phyloP scores from a whole-genome alignment of 805 yeast genomes.

The Saturnispora diversa region DNA sequence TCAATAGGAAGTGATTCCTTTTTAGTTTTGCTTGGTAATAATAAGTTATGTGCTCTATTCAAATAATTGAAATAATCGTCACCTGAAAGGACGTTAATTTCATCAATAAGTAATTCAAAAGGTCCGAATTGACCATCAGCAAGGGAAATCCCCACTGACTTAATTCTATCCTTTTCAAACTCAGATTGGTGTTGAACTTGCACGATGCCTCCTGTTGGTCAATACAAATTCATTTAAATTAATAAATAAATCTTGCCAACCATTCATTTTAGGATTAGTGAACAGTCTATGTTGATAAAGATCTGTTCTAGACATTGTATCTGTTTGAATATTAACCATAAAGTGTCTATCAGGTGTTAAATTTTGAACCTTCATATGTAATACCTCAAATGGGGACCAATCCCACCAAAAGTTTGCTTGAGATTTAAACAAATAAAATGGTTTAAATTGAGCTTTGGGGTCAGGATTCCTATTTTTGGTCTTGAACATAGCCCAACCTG shows the following conservation, averaged over 20 bases:
- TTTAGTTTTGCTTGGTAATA: no score
- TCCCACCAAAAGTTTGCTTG: slow-evolving; percentile 53
- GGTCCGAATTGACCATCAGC: slow-evolving; percentile 76
- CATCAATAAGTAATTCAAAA: slow-evolving; percentile 58
- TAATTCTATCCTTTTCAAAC: slow-evolving; percentile 55
- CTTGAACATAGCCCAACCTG: slow-evolving; percentile 78
- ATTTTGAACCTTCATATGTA: slow-evolving; percentile 65
- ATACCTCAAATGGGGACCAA: slow-evolving; percentile 53
- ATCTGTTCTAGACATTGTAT: slow-evolving; percentile 69
- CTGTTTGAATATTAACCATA: slow-evolving; percentile 74
- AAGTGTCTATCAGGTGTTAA: slow-evolving; percentile 52
- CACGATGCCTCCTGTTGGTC: slow-evolving; percentile 67
- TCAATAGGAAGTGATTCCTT: no score
- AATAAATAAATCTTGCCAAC: slow-evolving; percentile 75
- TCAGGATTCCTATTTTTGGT: slow-evolving; percentile 52
- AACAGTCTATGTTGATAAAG: slow-evolving; percentile 76
- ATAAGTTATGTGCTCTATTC: slow-evolving; percentile 12
- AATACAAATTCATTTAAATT: slow-evolving; percentile 73
- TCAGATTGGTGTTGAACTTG: slow-evolving; percentile 47
- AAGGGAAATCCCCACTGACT: slow-evolving; percentile 71
- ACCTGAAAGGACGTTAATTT: slow-evolving; percentile 62
- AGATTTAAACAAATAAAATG: slow-evolving; percentile 30
- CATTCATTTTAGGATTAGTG: slow-evolving; percentile 42
- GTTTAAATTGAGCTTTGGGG: slow-evolving; percentile 35
- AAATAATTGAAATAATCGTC: slow-evolving; percentile 38